These are phyloP conservation scores for Murraya paniculata DNA, from an alignment of 345 rosid species.

Conservation along the genomic window DNA sequence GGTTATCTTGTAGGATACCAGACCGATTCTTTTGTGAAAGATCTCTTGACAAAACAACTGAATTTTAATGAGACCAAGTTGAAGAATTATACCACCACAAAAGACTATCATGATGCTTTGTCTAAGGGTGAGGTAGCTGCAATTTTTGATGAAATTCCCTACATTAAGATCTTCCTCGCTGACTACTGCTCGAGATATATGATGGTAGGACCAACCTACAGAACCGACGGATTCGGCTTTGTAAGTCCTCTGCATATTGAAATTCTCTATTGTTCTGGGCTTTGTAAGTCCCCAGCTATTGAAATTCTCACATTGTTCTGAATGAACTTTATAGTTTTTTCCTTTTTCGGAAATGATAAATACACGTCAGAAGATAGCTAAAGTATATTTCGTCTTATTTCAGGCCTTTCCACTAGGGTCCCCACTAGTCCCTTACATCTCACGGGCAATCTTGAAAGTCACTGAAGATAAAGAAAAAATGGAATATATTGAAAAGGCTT, in stretches of 20 bases:
- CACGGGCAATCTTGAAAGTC: conserved; percentile 43
- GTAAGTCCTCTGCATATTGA: neutral
- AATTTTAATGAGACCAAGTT: conserved; percentile 13
- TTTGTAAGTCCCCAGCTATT: neutral
- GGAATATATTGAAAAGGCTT: conserved; percentile 20
- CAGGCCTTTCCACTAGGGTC: conserved; percentile 41
- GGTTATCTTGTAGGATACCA: conserved; percentile 33
- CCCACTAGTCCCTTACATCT: conserved; percentile 36
- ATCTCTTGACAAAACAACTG: neutral
- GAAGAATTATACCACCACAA: neutral
- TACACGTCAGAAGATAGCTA: neutral
- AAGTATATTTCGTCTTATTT: neutral
- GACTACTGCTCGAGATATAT: conserved; percentile 28
- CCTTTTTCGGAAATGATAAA: too few species aligned
- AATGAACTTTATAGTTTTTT: neutral
- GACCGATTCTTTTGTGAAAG: conserved; percentile 24
- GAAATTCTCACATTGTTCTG: neutral
- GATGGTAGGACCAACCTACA: conserved; percentile 32
- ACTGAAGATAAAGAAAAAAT: conserved; percentile 27
- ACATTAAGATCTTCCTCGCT: conserved; percentile 35
- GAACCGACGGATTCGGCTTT: conserved; percentile 29
- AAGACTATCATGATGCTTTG: conserved; percentile 29
- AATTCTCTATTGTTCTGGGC: conserved; percentile 6
- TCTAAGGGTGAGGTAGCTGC: conserved; percentile 28
- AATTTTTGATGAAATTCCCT: conserved; percentile 44